These are phyloP conservation scores for Backusella morwellensis DNA, from an alignment of 192 early-diverging fungal genomes.

Conservation along the genomic window DNA sequence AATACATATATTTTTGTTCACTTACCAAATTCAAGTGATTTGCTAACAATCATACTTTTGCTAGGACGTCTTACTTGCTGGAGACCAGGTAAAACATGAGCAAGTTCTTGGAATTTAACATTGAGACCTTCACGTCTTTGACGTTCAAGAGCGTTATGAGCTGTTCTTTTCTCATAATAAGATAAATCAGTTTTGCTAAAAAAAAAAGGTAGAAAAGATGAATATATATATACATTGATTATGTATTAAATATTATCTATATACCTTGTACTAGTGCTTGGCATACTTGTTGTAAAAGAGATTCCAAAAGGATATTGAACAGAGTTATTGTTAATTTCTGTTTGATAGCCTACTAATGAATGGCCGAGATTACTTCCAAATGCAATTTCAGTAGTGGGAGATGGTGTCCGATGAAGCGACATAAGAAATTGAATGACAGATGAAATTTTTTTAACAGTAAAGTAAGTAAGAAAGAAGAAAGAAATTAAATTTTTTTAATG, in stretches of 20 bases:
- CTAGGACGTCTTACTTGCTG: conserved; percentile 70
- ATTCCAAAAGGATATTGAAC: background rate
- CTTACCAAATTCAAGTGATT: conserved; percentile 74
- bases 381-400: background rate
- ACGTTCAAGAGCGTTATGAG: conserved; percentile 80
- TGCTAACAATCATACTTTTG: conserved; percentile 77
- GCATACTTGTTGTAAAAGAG: background rate
- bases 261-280: background rate
- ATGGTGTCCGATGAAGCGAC: background rate
- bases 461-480: background rate
- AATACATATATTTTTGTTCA: background rate
- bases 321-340: background rate
- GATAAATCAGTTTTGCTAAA: conserved; percentile 1
- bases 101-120: conserved; percentile 78
- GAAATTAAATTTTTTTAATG: background rate
- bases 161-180: conserved; percentile 60
- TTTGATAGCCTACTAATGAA: background rate
- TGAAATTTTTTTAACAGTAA: background rate
- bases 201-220: background rate
- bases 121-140: conserved; percentile 81
- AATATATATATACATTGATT: background rate
- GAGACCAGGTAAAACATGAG: conserved; percentile 72
- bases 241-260: background rate
- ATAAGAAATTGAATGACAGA: background rate
- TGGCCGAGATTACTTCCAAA: background rate